Evolutionary conservation across 2,329 filamentous ascomycete genomes (phyloP), one percentile per base, ranked within the genome.

Genomic region (Zarea fungicola): DNA sequence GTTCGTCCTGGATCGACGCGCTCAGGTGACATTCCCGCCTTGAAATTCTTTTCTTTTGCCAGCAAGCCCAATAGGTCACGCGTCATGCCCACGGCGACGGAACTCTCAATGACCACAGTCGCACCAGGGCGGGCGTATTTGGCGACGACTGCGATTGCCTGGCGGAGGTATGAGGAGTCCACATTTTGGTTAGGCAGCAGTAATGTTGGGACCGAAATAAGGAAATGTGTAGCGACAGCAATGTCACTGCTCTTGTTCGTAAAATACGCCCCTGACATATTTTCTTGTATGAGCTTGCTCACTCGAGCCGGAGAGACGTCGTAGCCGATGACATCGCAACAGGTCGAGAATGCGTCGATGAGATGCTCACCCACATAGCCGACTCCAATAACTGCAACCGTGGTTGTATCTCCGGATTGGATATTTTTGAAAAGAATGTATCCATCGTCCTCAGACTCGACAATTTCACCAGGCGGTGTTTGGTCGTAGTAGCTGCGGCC

Each of bases 71-170:
- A 68, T 5, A 79, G 65, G 32, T 68, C 54, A 14, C 76, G 67
- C 0, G 76, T 79, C 71, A 75, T 79, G 18, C 76, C 76, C 9
- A 80, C 72, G 9, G 75, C 71, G 18, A 80, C 76, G 1, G 74
- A 76, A 51, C 72, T 76, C 55, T 80, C 76, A 22, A 80, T 69
- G 22, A 79, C 72, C 6, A 78, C 68, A 6, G 69, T 72, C 0
- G 70, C 67, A 4, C 75, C 74, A 4, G 60, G 63, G 1, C 69
- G 64, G 5, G 69, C 75, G 34, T 74, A 62, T 13, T 55, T 57
- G 3, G 62, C 59, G 9, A 78, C 69, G 4, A 66, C 66, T 13
- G 55, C 55, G 18, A 78, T 59, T 1, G 76, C 75, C 41, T 62
- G 70, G 16, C 63, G 58, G 5, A 78, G 60, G 54, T 70, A 74